These are phyloP conservation scores for Zygosaccharomyces bailii DNA, from an alignment of 805 yeast genomes.

Conservation along the genomic window DNA sequence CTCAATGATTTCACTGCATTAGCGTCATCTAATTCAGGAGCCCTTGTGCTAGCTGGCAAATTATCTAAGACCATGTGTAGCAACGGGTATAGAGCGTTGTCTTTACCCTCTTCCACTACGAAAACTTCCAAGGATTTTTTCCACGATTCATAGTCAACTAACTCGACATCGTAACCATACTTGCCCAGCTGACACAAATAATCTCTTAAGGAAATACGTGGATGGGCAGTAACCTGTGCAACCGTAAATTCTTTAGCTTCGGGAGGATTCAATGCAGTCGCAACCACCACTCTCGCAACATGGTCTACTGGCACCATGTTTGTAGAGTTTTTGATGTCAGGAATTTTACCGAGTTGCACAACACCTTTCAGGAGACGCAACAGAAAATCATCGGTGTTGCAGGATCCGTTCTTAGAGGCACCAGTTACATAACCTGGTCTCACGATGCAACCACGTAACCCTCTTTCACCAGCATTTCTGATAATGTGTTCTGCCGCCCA, in stretches of 20 bases:
- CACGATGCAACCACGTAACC: conserved; percentile 82
- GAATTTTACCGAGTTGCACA: conserved; percentile 79
- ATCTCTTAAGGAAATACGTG: conserved; percentile 77
- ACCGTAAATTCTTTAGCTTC: conserved; percentile 53
- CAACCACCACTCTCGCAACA: conserved; percentile 86
- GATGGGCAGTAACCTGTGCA: conserved; percentile 97
- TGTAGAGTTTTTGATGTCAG: conserved; percentile 81
- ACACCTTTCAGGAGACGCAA: conserved; percentile 93
- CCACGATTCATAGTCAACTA: conserved; percentile 76
- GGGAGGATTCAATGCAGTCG: conserved; percentile 79
- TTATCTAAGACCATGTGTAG: conserved; percentile 92
- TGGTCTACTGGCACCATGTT: conserved; percentile 98
- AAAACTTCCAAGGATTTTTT: conserved; percentile 66
- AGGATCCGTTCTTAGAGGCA: conserved; percentile 74
- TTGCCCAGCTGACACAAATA: conserved; percentile 60
- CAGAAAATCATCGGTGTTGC: conserved; percentile 95
- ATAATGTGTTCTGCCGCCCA: conserved; percentile 95
- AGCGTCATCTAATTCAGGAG: conserved; percentile 89
- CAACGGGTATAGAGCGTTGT: conserved; percentile 87
- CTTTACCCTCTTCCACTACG: conserved; percentile 70
- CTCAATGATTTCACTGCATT: conserved; percentile 73
- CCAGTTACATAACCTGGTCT: conserved; percentile 98
- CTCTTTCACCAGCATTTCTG: conserved; percentile 82
- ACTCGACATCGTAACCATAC: conserved; percentile 69
- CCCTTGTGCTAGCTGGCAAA: conserved; percentile 84